Conservation (phyloP, 2,329 filamentous ascomycete species). For the Rutstroemia sp. region DNA sequence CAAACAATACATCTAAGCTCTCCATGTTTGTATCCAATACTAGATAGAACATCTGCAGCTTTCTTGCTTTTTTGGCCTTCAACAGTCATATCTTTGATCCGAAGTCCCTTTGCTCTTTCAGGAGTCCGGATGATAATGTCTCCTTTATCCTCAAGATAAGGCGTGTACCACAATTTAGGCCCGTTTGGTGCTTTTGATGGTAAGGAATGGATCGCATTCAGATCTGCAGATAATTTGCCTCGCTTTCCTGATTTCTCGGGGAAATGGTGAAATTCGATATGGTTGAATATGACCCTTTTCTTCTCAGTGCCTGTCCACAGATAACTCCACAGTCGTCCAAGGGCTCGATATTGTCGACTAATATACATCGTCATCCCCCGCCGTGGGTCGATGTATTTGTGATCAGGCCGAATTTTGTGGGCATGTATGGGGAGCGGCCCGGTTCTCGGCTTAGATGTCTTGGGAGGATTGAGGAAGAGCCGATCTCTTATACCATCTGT, state of each 20-base stretch:
- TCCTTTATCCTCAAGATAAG: conserved; percentile 13
- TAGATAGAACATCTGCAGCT: conserved; percentile 10
- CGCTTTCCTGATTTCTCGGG: too few species aligned
- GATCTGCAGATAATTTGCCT: too few species aligned
- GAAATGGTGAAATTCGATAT: conserved; percentile 9
- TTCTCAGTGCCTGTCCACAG: conserved; percentile 13
- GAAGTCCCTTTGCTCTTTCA: conserved; percentile 1
- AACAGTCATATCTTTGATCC: conserved; percentile 13
- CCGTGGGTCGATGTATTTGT: conserved; percentile 55
- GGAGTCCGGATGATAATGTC: conserved; percentile 11
- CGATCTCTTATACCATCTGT: conserved; percentile 54
- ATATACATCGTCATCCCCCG: conserved; percentile 48
- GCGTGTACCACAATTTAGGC: not conserved
- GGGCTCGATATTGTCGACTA: conserved; percentile 45
- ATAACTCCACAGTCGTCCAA: conserved; percentile 60
- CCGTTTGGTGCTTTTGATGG: not conserved
- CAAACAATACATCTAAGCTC: not conserved
- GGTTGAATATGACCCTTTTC: conserved; percentile 22
- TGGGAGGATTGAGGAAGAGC: conserved; percentile 57
- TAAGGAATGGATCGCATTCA: too few species aligned
- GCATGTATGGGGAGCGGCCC: conserved; percentile 44
- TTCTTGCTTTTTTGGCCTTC: conserved; percentile 12
- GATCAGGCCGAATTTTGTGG: conserved; percentile 61
- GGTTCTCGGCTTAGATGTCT: conserved; percentile 24
- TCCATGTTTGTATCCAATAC: not conserved